These are phyloP conservation scores for Quercus phellos DNA, from an alignment of 331 rosid genomes.

Conservation along the genomic window DNA sequence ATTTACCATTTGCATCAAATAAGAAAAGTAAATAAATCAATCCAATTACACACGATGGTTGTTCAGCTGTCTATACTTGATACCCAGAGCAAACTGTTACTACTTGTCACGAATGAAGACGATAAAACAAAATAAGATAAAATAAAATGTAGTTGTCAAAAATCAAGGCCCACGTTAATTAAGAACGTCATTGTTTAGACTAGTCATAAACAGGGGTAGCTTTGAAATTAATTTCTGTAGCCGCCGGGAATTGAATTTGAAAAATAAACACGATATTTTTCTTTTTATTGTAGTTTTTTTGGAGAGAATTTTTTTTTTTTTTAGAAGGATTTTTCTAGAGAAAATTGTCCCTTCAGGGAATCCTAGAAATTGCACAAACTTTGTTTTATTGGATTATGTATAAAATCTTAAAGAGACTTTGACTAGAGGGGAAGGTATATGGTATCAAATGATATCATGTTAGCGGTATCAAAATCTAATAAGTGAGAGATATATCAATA, in stretches of 20 bases:
- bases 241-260: not conserved
- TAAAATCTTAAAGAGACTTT: no score
- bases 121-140: not conserved
- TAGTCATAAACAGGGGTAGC: not conserved
- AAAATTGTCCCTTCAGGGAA: not conserved
- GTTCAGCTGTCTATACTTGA: not conserved
- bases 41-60: not conserved
- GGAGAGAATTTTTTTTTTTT: no score
- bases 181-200: not conserved
- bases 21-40: no score
- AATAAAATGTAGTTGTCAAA: not conserved
- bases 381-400: no score
- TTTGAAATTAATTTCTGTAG: not conserved
- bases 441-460: no score
- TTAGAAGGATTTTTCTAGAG: no score
- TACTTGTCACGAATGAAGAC: not conserved
- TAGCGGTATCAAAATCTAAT: no score
- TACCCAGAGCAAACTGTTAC: not conserved
- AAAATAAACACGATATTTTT: not conserved
- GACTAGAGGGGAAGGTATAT: no score
- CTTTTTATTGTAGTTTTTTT: no score
- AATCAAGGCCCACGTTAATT: not conserved
- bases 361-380: no score
- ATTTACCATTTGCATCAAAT: no score
- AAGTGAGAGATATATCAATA: rapidly evolving